Percentiles rank a stretch among this genome's conserved stretches.
Conservation (phyloP, 2,329 filamentous ascomycete species). For the Fusarium sp. region DNA sequence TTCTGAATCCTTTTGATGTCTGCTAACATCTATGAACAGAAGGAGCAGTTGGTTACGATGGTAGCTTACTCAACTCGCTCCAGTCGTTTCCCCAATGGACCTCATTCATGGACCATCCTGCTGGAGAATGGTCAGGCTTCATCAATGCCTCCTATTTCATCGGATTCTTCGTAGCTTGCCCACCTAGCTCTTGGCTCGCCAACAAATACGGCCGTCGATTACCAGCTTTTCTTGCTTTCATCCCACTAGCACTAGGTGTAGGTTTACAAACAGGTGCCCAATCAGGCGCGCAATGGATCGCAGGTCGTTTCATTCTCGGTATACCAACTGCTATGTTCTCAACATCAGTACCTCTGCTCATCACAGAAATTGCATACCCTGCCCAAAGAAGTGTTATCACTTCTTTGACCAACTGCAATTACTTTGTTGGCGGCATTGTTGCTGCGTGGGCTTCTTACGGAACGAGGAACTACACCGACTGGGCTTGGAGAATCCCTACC, state of each 20-base stretch:
- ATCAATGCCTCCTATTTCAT: conserved; percentile 25
- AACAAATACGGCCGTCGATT: conserved; percentile 24
- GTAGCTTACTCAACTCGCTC: conserved; percentile 17
- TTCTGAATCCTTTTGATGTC: accelerated
- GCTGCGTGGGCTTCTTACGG: conserved; percentile 25
- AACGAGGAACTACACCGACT: conserved; percentile 14
- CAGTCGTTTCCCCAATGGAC: conserved; percentile 23
- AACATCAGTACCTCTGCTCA: conserved; percentile 14
- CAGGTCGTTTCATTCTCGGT: conserved; percentile 14
- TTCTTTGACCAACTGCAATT: conserved; percentile 21
- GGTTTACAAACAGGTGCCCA: conserved; percentile 21
- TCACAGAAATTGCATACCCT: conserved; percentile 14
- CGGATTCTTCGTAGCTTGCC: conserved; percentile 14
- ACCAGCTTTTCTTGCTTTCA: conserved; percentile 3
- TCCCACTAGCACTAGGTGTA: conserved; percentile 3
- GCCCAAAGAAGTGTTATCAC: conserved; percentile 23
- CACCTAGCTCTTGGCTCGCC: conserved; percentile 17
- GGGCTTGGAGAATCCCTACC: conserved; percentile 17
- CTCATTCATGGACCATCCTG: conserved; percentile 16
- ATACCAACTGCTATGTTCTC: conserved; percentile 23
- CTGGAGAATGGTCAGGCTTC: conserved; percentile 27
- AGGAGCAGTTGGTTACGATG: conserved; percentile 22
- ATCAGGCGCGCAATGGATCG: conserved; percentile 15
- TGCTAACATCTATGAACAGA: not conserved
- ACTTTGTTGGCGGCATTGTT: conserved; percentile 23